Conservation (phyloP, 257 asterid species). For the Fraxinus excelsior region DNA sequence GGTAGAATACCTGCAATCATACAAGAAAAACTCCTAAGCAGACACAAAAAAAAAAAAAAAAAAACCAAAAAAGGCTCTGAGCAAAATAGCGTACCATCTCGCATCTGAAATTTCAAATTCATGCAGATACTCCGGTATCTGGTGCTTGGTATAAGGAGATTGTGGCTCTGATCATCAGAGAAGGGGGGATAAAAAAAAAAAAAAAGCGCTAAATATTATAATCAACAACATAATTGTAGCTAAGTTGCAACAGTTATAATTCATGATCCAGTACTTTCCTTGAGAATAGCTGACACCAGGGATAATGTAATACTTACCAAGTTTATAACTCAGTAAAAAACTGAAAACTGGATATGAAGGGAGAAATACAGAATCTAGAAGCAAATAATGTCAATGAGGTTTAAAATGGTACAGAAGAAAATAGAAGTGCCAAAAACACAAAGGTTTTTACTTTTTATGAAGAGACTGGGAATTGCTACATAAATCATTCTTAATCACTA, state of each 20-base stretch:
- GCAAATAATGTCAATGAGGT: not conserved
- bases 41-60: slow-evolving; percentile 1
- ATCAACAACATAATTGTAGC: not conserved
- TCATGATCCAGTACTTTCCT: slow-evolving; percentile 25
- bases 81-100: slow-evolving; percentile 47
- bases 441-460: not conserved
- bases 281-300: slow-evolving; percentile 12
- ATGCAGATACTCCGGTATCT: slow-evolving; percentile 28
- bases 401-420: slow-evolving; percentile 4
- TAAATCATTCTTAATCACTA: not conserved
- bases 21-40: slow-evolving; percentile 22
- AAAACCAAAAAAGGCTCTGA: slow-evolving; percentile 7
- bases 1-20: slow-evolving; percentile 47
- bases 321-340: slow-evolving; percentile 1
- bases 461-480: not conserved
- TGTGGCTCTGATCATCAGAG: slow-evolving; percentile 40
- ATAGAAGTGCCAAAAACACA: not conserved
- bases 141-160: slow-evolving; percentile 35
- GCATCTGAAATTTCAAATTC: slow-evolving; percentile 39
- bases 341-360: slow-evolving; percentile 14
- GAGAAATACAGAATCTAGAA: slow-evolving; percentile 2
- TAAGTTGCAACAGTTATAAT: slow-evolving; percentile 7
- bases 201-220: not conserved
- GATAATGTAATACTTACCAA: slow-evolving; percentile 9
- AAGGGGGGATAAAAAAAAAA: no score